Conservation (phyloP, 2,329 filamentous ascomycete genomes). For the Trichoderma polysporum region DNA sequence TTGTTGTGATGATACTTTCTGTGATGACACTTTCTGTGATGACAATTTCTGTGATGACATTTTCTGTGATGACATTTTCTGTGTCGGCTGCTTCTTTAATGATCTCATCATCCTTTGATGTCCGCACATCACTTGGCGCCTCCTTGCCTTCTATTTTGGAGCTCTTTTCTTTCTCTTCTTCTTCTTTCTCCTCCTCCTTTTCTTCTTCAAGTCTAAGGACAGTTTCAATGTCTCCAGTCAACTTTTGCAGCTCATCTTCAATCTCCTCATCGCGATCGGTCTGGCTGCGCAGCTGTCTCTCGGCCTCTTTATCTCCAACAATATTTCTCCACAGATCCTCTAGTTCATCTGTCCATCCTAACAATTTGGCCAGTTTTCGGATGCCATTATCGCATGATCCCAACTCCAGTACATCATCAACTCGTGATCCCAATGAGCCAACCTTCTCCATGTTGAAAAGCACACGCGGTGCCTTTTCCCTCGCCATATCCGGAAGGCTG, state of each 20-base stretch:
- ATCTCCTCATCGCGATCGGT: conserved; percentile 35
- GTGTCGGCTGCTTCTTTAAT: background rate
- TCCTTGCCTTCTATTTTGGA: background rate
- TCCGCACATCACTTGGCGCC: background rate
- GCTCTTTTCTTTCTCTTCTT: background rate
- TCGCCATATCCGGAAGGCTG: conserved; percentile 66
- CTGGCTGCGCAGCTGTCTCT: conserved; percentile 43
- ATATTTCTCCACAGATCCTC: conserved; percentile 71
- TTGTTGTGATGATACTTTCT: no score
- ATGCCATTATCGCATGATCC: conserved; percentile 84
- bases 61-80: background rate
- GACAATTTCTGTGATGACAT: background rate
- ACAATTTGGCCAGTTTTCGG: conserved; percentile 69
- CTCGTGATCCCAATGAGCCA: conserved; percentile 70
- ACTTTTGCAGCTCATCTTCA: conserved; percentile 46
- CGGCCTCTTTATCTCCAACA: conserved; percentile 60
- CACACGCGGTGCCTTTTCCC: conserved; percentile 66
- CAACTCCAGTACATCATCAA: conserved; percentile 82
- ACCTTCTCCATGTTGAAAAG: conserved; percentile 86
- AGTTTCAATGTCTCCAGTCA: conserved; percentile 38
- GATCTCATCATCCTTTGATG: background rate
- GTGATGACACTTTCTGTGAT: background rate
- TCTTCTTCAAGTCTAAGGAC: conserved; percentile 35
- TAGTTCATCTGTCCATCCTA: conserved; percentile 85
- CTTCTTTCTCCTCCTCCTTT: background rate